Evolutionary conservation across 2,329 filamentous ascomycete species (phyloP).

Genomic region (Botrytis hyacinthi): DNA sequence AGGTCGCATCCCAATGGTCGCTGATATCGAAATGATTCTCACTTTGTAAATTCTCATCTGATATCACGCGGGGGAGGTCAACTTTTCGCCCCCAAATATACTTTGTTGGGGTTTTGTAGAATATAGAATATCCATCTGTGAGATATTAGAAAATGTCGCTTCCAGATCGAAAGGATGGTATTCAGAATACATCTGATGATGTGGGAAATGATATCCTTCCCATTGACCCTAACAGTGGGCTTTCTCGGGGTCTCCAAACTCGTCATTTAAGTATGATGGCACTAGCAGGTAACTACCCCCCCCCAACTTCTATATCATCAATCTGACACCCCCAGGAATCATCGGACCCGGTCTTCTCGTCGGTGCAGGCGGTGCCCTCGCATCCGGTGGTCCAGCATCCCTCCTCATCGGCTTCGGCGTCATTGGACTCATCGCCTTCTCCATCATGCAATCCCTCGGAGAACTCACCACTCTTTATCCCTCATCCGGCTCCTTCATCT

Average conservation of each 20-base stretch:
- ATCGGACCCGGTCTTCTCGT: constrained; percentile 71
- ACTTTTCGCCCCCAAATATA: not conserved
- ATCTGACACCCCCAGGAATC: constrained; percentile 37
- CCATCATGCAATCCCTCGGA: constrained; percentile 62
- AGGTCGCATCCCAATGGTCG: not conserved
- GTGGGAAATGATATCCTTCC: not conserved
- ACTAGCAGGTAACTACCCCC: constrained; percentile 42
- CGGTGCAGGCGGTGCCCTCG: constrained; percentile 67
- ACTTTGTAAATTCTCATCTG: not conserved
- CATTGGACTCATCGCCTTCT: constrained; percentile 65
- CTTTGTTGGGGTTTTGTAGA: not conserved
- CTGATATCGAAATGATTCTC: not conserved
- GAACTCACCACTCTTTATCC: constrained; percentile 74
- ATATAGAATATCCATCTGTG: not conserved
- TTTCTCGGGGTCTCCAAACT: constrained; percentile 67
- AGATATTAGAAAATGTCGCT: not conserved
- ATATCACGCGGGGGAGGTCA: not conserved
- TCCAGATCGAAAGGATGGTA: not conserved
- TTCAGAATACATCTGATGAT: not conserved
- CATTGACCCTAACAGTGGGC: constrained; percentile 58
- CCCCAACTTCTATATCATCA: not conserved
- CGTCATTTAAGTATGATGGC: constrained; percentile 69
- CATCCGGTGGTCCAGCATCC: constrained; percentile 67
- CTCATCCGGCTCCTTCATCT: constrained; percentile 68
- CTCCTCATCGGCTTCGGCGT: constrained; percentile 71